These are phyloP conservation scores for Blastobotrys muscicola DNA, from an alignment of 805 yeast genomes.

Conservation along the genomic window DNA sequence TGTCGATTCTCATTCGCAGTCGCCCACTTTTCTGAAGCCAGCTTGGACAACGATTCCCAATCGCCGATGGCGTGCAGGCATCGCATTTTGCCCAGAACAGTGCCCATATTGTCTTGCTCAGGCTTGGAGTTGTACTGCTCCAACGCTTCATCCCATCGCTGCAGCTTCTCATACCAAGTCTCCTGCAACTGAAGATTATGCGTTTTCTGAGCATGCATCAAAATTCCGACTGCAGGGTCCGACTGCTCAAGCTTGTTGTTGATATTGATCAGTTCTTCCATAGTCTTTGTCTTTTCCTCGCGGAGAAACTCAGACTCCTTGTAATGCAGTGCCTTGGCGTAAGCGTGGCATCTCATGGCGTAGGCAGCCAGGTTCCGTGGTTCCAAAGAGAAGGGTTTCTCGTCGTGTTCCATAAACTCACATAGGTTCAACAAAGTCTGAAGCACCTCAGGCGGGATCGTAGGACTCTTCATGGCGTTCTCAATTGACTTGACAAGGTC, in stretches of 20 bases:
- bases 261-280: constrained; percentile 84
- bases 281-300: constrained; percentile 84
- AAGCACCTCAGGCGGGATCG: constrained; percentile 91
- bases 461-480: constrained; percentile 78
- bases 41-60: constrained; percentile 84
- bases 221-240: constrained; percentile 95
- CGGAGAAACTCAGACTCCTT: constrained; percentile 91
- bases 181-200: constrained; percentile 73
- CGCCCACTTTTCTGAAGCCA: constrained; percentile 83
- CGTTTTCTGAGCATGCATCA: constrained; percentile 64
- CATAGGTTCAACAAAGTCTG: constrained; percentile 84
- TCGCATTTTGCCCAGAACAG: constrained; percentile 96
- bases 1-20: constrained; percentile 66
- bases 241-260: constrained; percentile 93
- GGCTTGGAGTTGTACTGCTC: constrained; percentile 65
- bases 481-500: constrained; percentile 80
- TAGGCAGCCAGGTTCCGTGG: constrained; percentile 85
- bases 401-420: constrained; percentile 97
- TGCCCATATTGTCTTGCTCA: constrained; percentile 50
- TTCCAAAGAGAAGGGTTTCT: constrained; percentile 83
- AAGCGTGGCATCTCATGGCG: constrained; percentile 93
- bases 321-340: constrained; percentile 93
- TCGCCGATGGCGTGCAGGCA: constrained; percentile 98
- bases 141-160: constrained; percentile 97
- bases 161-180: constrained; percentile 95